phyloP scores from a whole-genome alignment of 2,329 filamentous ascomycete genomes.

The Penicillium olsonii region DNA sequence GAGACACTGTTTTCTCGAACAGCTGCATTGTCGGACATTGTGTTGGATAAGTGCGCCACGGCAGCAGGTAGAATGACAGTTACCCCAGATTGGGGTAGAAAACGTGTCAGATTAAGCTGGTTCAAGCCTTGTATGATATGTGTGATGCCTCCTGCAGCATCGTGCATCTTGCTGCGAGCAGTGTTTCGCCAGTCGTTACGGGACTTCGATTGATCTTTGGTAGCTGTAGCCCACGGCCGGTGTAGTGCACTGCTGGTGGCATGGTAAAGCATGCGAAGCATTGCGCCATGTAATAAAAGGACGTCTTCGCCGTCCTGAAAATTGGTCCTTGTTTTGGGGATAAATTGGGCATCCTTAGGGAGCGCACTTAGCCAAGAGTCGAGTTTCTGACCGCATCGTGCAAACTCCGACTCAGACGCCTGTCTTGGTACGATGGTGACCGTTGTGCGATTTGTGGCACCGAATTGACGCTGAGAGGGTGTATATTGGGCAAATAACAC shows the following conservation, averaged over 20 bases:
- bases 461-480: slow-evolving; percentile 74
- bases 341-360: slow-evolving; percentile 69
- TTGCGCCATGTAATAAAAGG: slow-evolving; percentile 69
- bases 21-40: slow-evolving; percentile 72
- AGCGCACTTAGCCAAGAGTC: slow-evolving; percentile 71
- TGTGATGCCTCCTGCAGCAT: slow-evolving; percentile 78
- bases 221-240: slow-evolving; percentile 74
- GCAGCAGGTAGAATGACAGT: slow-evolving; percentile 84
- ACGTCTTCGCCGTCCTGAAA: slow-evolving; percentile 53
- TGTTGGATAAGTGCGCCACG: slow-evolving; percentile 84
- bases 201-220: slow-evolving; percentile 43
- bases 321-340: slow-evolving; percentile 60
- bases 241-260: slow-evolving; percentile 87
- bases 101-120: slow-evolving; percentile 68
- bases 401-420: slow-evolving; percentile 73
- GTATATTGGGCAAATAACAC: slow-evolving; percentile 87
- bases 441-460: slow-evolving; percentile 64
- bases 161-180: slow-evolving; percentile 76
- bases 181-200: slow-evolving; percentile 65
- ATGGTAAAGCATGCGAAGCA: slow-evolving; percentile 87
- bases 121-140: slow-evolving; percentile 74
- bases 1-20: slow-evolving; percentile 69
- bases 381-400: slow-evolving; percentile 73
- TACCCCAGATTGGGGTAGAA: slow-evolving; percentile 79
- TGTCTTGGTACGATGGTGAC: slow-evolving; percentile 87